Evolutionary conservation across 2,329 filamentous ascomycete genomes (phyloP).

Genomic region (Ceratocystis huliohia): DNA sequence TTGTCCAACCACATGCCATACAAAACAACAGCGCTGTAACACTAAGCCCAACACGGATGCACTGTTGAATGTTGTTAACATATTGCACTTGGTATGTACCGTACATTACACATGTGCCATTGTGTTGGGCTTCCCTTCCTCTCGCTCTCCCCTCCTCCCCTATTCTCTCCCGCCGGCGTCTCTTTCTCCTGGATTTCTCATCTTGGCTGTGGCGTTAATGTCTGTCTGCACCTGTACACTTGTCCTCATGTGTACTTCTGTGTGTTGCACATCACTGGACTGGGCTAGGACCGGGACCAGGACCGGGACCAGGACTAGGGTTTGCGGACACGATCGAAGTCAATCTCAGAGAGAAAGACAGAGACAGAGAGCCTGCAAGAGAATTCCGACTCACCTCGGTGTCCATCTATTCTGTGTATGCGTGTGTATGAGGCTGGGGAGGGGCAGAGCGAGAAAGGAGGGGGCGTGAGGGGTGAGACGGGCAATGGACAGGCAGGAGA

Average conservation of each 20-base stretch:
- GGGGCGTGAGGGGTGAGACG: background rate
- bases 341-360: background rate
- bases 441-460: background rate
- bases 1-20: background rate
- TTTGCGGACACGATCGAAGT: background rate
- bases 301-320: background rate
- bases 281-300: background rate
- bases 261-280: background rate
- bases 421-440: background rate
- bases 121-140: background rate
- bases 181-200: background rate
- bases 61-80: no score
- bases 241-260: no score
- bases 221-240: no score
- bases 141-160: no score
- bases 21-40: constrained; percentile 2
- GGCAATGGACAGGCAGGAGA: background rate
- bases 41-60: background rate
- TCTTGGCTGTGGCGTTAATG: background rate
- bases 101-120: background rate
- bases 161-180: background rate
- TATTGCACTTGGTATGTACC: no score
- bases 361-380: background rate
- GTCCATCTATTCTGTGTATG: background rate
- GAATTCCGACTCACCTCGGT: background rate